Evolutionary conservation across 1,139 yeast species (phyloP), one percentile per base, ranked within the genome.

Genomic region (Blastobotrys capitulatus): DNA sequence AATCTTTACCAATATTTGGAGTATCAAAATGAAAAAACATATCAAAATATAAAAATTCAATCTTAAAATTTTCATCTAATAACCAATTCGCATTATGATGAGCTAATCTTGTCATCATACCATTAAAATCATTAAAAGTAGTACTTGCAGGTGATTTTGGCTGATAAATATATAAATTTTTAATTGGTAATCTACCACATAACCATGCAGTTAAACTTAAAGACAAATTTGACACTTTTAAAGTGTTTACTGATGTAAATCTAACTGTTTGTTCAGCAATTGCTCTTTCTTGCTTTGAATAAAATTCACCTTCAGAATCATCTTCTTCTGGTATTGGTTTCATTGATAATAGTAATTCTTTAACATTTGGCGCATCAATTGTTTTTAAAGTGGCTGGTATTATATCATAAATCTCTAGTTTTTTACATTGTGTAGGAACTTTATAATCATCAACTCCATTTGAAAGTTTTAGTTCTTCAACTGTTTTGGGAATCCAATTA

Each of bases 51-150:
- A 45, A 16, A 18, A 13, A 31, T 18, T 45, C 32, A 6, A 45
- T 31, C 2, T 38, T 6, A n/a, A 27, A n/a, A 16, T 44, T 32
- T 13, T 39, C 15, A 12, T 31, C 25, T 10, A 16, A 12, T 12
- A 45, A 20, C 16, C 32, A 27, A 8, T 15, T 22, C 10, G 34
- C 19, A 41, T 38, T 44, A 25, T 45, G 48, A 39, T 45, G 48
- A 7, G 48, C 42, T n/a, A 45, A 25, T 18, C 48, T n/a, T 2
- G 48, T 45, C 16, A 45, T 31, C 48, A 45, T 45, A 27, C 48
- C 48, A 22, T 45, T 45, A 19, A 45, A 45, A 20, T 45, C 31
- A n/a, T 19, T 45, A 18, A 45, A 45, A n/a, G 48, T 45, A 9
- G 48, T 45, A 9, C n/a, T n/a, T 6, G 43, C 39, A 10, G 37